A percentile compares a stretch with the other conserved stretches of the same genome.
Conservation (phyloP, 495 filamentous ascomycete species). For the Tuber microsphaerosporum region DNA sequence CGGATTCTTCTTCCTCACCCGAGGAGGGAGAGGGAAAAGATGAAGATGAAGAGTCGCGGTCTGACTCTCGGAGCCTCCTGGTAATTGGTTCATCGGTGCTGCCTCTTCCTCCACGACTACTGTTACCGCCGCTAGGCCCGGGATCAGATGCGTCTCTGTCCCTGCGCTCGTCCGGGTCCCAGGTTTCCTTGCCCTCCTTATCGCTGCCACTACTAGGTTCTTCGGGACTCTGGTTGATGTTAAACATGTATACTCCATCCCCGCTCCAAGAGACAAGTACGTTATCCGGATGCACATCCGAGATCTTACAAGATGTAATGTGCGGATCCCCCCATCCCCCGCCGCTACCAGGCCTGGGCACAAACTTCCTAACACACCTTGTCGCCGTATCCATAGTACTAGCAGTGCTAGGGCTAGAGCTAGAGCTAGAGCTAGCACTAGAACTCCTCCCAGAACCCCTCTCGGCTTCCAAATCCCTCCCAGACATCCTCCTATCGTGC, state of each 20-base stretch:
- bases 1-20: neutral
- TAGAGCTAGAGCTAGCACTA: conserved; percentile 38
- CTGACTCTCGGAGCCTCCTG: neutral
- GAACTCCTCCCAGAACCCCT: conserved; percentile 46
- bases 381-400: conserved; percentile 48
- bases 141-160: conserved; percentile 39
- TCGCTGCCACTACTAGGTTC: neutral
- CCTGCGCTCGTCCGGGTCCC: conserved; percentile 37
- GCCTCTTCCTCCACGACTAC: conserved; percentile 36
- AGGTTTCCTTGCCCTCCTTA: conserved; percentile 41
- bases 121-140: conserved; percentile 32
- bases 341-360: conserved; percentile 49
- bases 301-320: conserved; percentile 73
- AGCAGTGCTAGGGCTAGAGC: conserved; percentile 52
- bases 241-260: conserved; percentile 67
- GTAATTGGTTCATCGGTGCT: neutral
- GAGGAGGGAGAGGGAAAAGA: neutral
- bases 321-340: conserved; percentile 50
- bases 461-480: conserved; percentile 54
- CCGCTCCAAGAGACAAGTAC: conserved; percentile 71
- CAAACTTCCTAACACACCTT: conserved; percentile 63
- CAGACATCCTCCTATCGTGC: conserved; percentile 68
- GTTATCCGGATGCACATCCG: conserved; percentile 67
- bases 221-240: conserved; percentile 59
- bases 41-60: neutral